Conservation (phyloP, 805 yeast genomes). For the Nakazawaea wickerhamii region DNA sequence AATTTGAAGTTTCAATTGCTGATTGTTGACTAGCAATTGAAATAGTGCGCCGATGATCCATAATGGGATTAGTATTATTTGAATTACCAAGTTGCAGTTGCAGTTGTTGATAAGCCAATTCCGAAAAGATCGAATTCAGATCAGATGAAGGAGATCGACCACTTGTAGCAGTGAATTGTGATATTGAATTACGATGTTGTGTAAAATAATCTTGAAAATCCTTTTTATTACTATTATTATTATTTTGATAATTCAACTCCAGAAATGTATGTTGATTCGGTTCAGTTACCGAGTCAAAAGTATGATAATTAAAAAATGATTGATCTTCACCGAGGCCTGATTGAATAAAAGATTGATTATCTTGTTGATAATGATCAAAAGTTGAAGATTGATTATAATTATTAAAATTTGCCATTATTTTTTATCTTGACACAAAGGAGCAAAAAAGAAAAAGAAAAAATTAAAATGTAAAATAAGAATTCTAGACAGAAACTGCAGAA, state of each 20-base stretch:
- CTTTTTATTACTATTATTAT: background rate
- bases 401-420: background rate
- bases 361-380: background rate
- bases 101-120: background rate
- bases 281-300: background rate
- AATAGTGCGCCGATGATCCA: slow-evolving; percentile 4
- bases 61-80: background rate
- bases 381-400: background rate
- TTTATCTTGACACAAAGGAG: background rate
- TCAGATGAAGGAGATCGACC: slow-evolving; percentile 9
- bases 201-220: background rate
- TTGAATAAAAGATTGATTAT: background rate
- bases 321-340: background rate
- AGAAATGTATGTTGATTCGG: background rate
- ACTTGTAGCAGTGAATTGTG: slow-evolving; percentile 6
- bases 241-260: background rate
- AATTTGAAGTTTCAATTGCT: slow-evolving; percentile 9
- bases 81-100: background rate
- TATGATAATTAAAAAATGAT: background rate
- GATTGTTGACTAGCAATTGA: slow-evolving; percentile 13
- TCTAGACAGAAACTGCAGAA: too few relatives aligned
- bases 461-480: background rate
- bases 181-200: background rate
- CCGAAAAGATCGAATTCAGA: slow-evolving; percentile 7
- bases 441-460: background rate